These are phyloP conservation scores for Barnettozyma populi DNA, from an alignment of 805 yeast genomes.

Conservation along the genomic window DNA sequence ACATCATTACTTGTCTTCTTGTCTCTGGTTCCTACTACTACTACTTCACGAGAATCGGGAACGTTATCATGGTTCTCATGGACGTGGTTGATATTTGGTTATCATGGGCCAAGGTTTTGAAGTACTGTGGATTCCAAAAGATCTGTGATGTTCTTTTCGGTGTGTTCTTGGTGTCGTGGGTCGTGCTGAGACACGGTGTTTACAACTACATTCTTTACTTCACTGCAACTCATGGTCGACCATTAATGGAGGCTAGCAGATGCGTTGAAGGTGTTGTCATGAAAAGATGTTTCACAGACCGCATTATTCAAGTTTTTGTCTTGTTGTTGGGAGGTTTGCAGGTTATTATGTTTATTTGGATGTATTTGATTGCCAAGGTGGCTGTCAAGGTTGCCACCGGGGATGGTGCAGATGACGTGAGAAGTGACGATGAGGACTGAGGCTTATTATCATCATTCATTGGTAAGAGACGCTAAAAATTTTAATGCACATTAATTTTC, in stretches of 20 bases:
- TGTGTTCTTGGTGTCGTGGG: slow-evolving; percentile 64
- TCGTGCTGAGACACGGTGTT: slow-evolving; percentile 63
- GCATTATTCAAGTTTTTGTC: slow-evolving; percentile 41
- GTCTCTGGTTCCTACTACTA: slow-evolving; percentile 67
- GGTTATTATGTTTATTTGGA: slow-evolving; percentile 62
- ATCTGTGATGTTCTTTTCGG: slow-evolving; percentile 68
- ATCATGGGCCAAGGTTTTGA: slow-evolving; percentile 69
- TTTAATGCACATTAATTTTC: background rate
- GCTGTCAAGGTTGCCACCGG: slow-evolving; percentile 68
- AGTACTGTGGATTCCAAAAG: slow-evolving; percentile 56
- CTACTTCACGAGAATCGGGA: slow-evolving; percentile 73
- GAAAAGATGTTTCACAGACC: slow-evolving; percentile 47
- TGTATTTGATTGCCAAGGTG: slow-evolving; percentile 65
- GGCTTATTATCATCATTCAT: background rate
- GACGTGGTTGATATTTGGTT: slow-evolving; percentile 75
- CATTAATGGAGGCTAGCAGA: slow-evolving; percentile 39
- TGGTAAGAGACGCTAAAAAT: background rate
- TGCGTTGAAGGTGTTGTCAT: slow-evolving; percentile 30
- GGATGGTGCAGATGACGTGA: slow-evolving; percentile 74
- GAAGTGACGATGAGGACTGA: slow-evolving; percentile 68
- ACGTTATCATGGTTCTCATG: slow-evolving; percentile 72
- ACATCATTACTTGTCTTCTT: slow-evolving; percentile 68
- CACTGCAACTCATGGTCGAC: slow-evolving; percentile 41
- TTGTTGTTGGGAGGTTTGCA: slow-evolving; percentile 61
- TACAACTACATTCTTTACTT: slow-evolving; percentile 65